A percentile compares a stretch with the other conserved stretches of the same genome.
These are phyloP conservation scores for Umbelopsis vinacea DNA, from an alignment of 192 early-diverging fungal species.

Conservation along the genomic window DNA sequence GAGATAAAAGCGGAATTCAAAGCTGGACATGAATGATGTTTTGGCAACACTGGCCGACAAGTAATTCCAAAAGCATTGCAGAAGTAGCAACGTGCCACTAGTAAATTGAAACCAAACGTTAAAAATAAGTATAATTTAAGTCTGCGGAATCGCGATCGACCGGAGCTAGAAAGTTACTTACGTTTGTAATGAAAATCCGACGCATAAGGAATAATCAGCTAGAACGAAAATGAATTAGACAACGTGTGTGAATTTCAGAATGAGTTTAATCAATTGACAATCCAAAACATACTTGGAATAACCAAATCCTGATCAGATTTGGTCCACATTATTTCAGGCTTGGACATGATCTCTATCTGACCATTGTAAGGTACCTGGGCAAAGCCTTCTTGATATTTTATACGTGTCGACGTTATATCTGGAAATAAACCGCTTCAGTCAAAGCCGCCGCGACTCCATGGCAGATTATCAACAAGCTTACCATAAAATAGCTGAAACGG, in stretches of 20 bases:
- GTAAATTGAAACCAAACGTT: neutral
- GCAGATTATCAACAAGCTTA: neutral
- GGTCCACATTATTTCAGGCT: constrained; percentile 36
- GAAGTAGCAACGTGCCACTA: constrained; percentile 43
- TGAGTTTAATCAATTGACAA: neutral
- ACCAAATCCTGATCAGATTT: constrained; percentile 27
- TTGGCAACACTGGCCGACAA: constrained; percentile 46
- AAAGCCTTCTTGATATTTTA: constrained; percentile 48
- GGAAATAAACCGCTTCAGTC: neutral
- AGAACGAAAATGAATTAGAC: constrained; percentile 6
- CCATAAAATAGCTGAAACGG: constrained; percentile 34
- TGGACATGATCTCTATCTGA: constrained; percentile 28
- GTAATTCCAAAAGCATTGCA: constrained; percentile 53
- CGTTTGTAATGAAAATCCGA: constrained; percentile 47
- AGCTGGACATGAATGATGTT: constrained; percentile 46
- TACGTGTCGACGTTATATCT: constrained; percentile 34
- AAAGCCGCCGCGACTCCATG: neutral
- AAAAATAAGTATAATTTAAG: neutral
- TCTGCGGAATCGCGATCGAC: neutral
- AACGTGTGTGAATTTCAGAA: neutral
- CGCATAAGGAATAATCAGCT: constrained; percentile 44
- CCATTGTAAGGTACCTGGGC: constrained; percentile 17
- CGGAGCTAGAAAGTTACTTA: constrained; percentile 18
- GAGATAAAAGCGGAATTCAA: constrained; percentile 50
- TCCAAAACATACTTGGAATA: constrained; percentile 26